Evolutionary conservation across 2,329 filamentous ascomycete species (phyloP).

Genomic region (Amesomyces nigricolor): DNA sequence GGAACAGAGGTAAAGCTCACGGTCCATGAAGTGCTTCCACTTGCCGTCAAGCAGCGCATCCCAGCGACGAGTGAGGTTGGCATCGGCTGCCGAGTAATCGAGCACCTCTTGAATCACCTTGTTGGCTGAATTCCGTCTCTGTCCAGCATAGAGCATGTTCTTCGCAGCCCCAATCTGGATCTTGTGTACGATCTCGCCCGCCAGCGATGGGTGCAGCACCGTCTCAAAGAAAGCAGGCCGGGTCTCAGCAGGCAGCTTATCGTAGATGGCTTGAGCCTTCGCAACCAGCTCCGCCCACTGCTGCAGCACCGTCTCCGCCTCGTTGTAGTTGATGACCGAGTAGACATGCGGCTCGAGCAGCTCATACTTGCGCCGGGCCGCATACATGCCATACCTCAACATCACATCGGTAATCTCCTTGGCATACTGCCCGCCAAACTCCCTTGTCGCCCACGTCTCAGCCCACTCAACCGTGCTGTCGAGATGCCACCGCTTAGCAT

Average conservation of each 20-base stretch:
- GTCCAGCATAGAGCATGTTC: slow-evolving; percentile 48
- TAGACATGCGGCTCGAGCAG: slow-evolving; percentile 54
- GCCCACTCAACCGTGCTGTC: slow-evolving; percentile 53
- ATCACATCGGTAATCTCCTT: slow-evolving; percentile 46
- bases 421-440: slow-evolving; percentile 47
- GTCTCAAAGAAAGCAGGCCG: slow-evolving; percentile 59
- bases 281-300: slow-evolving; percentile 50
- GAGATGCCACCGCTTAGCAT: slow-evolving; percentile 51
- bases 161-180: slow-evolving; percentile 45
- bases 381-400: slow-evolving; percentile 50
- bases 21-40: slow-evolving; percentile 58
- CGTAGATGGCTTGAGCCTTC: slow-evolving; percentile 51
- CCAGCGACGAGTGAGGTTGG: slow-evolving; percentile 50
- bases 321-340: slow-evolving; percentile 58
- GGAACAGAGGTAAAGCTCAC: slow-evolving; percentile 26
- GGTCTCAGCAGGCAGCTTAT: slow-evolving; percentile 43
- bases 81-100: slow-evolving; percentile 51
- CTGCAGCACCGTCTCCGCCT: slow-evolving; percentile 52
- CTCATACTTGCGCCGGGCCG: slow-evolving; percentile 57
- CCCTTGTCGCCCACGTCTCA: slow-evolving; percentile 44
- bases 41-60: slow-evolving; percentile 55
- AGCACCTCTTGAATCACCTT: slow-evolving; percentile 47
- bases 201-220: slow-evolving; percentile 54
- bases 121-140: slow-evolving; percentile 53
- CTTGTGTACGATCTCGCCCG: slow-evolving; percentile 51